These are phyloP conservation scores for Claviceps fusiformis DNA, from an alignment of 2,329 filamentous ascomycete genomes.

Conservation along the genomic window DNA sequence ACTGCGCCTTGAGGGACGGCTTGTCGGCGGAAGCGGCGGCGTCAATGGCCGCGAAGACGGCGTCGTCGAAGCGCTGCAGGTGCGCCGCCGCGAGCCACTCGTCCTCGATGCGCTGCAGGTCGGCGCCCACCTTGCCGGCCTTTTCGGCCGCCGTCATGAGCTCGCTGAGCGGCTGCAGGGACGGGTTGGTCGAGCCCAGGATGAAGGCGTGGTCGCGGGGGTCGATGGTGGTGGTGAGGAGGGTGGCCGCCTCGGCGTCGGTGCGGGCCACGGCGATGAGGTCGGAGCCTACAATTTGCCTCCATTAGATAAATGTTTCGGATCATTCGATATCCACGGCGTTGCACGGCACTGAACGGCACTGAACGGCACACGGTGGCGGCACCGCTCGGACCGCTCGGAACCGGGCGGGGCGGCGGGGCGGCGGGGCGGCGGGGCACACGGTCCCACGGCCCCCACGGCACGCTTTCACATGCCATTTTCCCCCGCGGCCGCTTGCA, in stretches of 20 bases:
- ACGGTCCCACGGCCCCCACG: too few species aligned
- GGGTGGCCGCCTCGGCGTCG: slow-evolving; percentile 92
- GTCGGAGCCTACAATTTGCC: slow-evolving; percentile 64
- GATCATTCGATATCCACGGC: too few species aligned
- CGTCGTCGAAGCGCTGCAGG: slow-evolving; percentile 82
- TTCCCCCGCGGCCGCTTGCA: too few species aligned
- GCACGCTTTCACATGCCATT: too few species aligned
- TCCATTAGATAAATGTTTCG: too few species aligned
- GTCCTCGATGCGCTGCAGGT: slow-evolving; percentile 88
- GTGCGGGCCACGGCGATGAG: slow-evolving; percentile 86
- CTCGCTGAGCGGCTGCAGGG: slow-evolving; percentile 72
- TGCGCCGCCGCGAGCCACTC: slow-evolving; percentile 66
- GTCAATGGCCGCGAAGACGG: slow-evolving; percentile 71
- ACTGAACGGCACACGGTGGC: too few species aligned
- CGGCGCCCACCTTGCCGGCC: slow-evolving; percentile 62
- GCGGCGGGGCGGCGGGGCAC: too few species aligned
- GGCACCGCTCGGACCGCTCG: too few species aligned
- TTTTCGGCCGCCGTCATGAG: slow-evolving; percentile 80
- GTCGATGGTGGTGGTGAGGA: slow-evolving; percentile 95
- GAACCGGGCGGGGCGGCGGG: not conserved
- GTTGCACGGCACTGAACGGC: too few species aligned
- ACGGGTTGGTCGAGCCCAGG: slow-evolving; percentile 74
- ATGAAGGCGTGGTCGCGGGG: slow-evolving; percentile 92
- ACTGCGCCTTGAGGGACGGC: slow-evolving; percentile 50
- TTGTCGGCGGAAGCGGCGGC: slow-evolving; percentile 51